Conservation (phyloP, 306 rosid genomes). For the Dryas octopetala region DNA sequence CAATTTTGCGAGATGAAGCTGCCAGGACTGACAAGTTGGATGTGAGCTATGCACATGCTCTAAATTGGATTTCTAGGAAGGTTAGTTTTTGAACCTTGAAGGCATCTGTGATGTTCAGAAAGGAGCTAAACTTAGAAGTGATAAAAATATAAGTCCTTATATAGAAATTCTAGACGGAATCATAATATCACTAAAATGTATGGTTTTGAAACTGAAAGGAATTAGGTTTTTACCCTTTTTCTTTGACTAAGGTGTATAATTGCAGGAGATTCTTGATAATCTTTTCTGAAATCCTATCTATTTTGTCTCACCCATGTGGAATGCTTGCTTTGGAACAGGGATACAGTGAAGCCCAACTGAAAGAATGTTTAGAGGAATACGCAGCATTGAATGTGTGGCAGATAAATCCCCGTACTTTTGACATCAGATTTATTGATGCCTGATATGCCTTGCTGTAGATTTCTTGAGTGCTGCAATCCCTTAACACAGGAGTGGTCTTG, state of each 20-base stretch:
- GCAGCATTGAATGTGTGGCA: slow-evolving; percentile 99
- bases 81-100: slow-evolving; percentile 35
- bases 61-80: slow-evolving; percentile 97
- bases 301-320: background rate
- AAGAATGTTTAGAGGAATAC: slow-evolving; percentile 94
- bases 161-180: background rate
- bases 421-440: slow-evolving; percentile 86
- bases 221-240: no score
- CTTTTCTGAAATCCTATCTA: background rate
- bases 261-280: background rate
- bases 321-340: slow-evolving; percentile 58
- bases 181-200: background rate
- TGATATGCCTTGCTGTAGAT: slow-evolving; percentile 28
- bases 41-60: slow-evolving; percentile 83
- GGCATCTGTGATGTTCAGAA: background rate
- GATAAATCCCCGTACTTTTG: slow-evolving; percentile 90
- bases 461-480: background rate
- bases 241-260: background rate
- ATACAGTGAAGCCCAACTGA: slow-evolving; percentile 93
- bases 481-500: background rate
- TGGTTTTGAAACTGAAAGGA: background rate
- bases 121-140: background rate
- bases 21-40: slow-evolving; percentile 68
- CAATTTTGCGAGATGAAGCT: slow-evolving; percentile 93
- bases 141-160: background rate